These are phyloP conservation scores for Wickerhamiella brachini DNA, from an alignment of 805 yeast genomes.

Conservation along the genomic window DNA sequence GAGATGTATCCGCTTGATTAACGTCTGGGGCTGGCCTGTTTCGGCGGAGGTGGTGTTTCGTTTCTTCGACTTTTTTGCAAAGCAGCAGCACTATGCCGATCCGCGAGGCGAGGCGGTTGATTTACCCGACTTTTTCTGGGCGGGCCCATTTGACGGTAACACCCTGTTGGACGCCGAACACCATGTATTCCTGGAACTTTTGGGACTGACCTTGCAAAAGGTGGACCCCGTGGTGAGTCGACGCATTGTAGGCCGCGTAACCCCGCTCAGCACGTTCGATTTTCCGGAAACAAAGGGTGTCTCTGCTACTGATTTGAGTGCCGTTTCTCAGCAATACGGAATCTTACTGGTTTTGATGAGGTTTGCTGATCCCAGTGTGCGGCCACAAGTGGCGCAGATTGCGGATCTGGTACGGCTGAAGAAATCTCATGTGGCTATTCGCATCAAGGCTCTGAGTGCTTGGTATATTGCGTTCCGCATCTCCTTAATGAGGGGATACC, in stretches of 20 bases:
- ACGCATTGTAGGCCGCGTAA: slow-evolving; percentile 13
- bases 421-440: slow-evolving; percentile 13
- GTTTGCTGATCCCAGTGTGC: slow-evolving; percentile 1
- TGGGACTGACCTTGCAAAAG: slow-evolving; percentile 12
- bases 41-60: slow-evolving; percentile 7
- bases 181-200: slow-evolving; percentile 14
- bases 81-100: slow-evolving; percentile 14
- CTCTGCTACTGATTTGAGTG: slow-evolving; percentile 10
- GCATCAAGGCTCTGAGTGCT: slow-evolving; percentile 15
- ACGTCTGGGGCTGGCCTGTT: slow-evolving; percentile 15
- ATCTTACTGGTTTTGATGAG: slow-evolving; percentile 14
- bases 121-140: slow-evolving; percentile 11
- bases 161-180: slow-evolving; percentile 6
- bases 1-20: slow-evolving; percentile 7
- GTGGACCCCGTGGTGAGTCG: slow-evolving; percentile 1
- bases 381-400: slow-evolving; percentile 14
- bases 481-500: background rate
- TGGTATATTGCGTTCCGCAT: slow-evolving; percentile 12
- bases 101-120: slow-evolving; percentile 14
- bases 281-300: slow-evolving; percentile 12
- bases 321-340: slow-evolving; percentile 15
- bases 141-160: slow-evolving; percentile 12
- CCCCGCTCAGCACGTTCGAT: slow-evolving; percentile 12
- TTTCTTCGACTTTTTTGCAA: slow-evolving; percentile 12
- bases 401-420: slow-evolving; percentile 12